A percentile compares a stretch with the other conserved stretches of the same genome.
phyloP scores from a whole-genome alignment of 192 early-diverging fungal species.

The Phlyctochytrium planicorne region DNA sequence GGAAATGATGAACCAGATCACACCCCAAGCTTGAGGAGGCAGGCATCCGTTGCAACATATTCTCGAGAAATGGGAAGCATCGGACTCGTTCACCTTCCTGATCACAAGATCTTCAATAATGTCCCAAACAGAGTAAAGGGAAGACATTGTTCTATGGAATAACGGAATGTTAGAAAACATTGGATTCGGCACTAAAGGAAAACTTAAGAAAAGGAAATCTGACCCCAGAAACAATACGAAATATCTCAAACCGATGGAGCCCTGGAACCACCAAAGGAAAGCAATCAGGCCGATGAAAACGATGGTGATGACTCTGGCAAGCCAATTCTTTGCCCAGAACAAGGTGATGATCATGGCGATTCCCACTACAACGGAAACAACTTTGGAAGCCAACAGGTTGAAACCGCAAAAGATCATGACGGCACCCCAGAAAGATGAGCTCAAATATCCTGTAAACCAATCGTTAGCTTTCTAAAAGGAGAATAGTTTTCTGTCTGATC shows the following conservation, averaged over 20 bases:
- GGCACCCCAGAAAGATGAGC: constrained; percentile 84
- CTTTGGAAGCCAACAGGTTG: constrained; percentile 81
- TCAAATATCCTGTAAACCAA: constrained; percentile 68
- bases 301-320: constrained; percentile 76
- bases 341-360: constrained; percentile 77
- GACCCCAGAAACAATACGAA: constrained; percentile 93
- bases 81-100: constrained; percentile 92
- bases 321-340: constrained; percentile 70
- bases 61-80: constrained; percentile 75
- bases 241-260: constrained; percentile 75
- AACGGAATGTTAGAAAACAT: constrained; percentile 8
- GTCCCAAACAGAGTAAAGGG: constrained; percentile 92
- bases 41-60: constrained; percentile 64
- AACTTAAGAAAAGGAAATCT: constrained; percentile 18
- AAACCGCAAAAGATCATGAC: constrained; percentile 94
- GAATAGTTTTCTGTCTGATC: background rate
- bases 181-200: background rate
- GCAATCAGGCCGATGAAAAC: constrained; percentile 80
- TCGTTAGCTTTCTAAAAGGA: background rate
- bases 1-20: constrained; percentile 88
- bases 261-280: constrained; percentile 80
- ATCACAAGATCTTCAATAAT: constrained; percentile 91
- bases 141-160: constrained; percentile 78
- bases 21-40: constrained; percentile 83
- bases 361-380: constrained; percentile 83